Base-by-base conservation (phyloP, 208 protist genomes). In the Leishmania martiniquensis region DNA sequence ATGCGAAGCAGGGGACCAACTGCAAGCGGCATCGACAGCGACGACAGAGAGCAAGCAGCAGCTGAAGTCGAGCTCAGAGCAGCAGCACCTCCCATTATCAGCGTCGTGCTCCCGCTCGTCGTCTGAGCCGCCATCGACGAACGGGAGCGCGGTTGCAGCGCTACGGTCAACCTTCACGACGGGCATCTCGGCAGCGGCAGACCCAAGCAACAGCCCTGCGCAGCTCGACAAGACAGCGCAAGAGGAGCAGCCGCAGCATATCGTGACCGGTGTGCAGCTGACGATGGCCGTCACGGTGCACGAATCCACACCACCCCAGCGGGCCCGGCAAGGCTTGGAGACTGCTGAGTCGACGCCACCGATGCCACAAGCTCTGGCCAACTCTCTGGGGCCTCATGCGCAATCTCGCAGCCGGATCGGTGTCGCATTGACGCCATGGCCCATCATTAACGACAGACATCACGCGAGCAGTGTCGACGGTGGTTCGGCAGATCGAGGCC, bases 371-470 rank as follows among this genome's bases (percentile, higher is more conserved):
- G 29, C 29, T 22, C 10, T 22, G 57, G 57, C 57, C 13, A 29
- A 22, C 34, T 44, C 62, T 39, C 13, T n/a, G 29, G 37, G 42
- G 68, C 49, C 68, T 44, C 45, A 5, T 34, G n/a, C 69, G 69
- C 69, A 29, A 37, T 52, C 69, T 37, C 34, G 70, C 22, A 3
- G 63, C 37, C 34, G 70, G 49, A 29, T 15, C 10, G 52, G 70
- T 32, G 70, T 62, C 20, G 70, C 66, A n/a, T 55, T 74, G 37
- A 55, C 68, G 42, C 82, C 69, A 34, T 73, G 72, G 77, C 73
- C 73, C 39, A 72, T 75, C 62, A 42, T 63, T 1, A 45, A 71
- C 44, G 59, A 71, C 73, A 69, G 67, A 29, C 29, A 55, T 32
- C 37, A n/a, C 9, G 13, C 42, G 47, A 34, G 71, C 15, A 47